Base-by-base conservation (phyloP, 2,329 filamentous ascomycete species). In the Fusarium foetens region DNA sequence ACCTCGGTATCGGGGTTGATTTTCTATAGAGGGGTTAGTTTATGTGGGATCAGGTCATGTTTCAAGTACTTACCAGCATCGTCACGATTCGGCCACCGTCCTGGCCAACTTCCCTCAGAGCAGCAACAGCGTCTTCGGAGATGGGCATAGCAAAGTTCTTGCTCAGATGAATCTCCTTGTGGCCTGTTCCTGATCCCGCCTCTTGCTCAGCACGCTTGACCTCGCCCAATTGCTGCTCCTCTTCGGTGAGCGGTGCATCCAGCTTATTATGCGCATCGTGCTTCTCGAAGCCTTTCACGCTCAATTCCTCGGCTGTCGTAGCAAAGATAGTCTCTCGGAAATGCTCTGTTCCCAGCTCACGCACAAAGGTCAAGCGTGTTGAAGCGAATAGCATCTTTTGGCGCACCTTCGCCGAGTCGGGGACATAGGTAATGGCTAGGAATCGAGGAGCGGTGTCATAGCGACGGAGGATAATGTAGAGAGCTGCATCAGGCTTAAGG, bases 331-430 rank as follows among this genome's bases (percentile, higher is more conserved):
- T 92, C 79, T 95, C 92, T 57, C 91, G 85, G 82, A 96, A 95
- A 76, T 94, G 87, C 80, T 96, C 93, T 59, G 90, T 88, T 49
- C 94, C 93, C 14, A 96, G 86, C 82, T 95, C 93, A 45, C 93
- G 88, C 54, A 92, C 88, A 3, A 96, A 86, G 1, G 93, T 93
- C 75, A 95, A 85, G 14, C 93, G 88, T 33, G 93, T 95, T 29
- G 90, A 89, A 10, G 93, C 93, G 80, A 95, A 95, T 27, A 96
- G 88, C 91, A 94, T 96, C 86, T 96, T 96, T 80, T 94, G 92
- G 42, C 93, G 90, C 63, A 96, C 93, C 33, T 91, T 92, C 42
- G 93, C 93, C 2, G 89, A 79, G 81, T 95, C 92, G 31, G 93
- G 94, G 10, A 96, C 90, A 80, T 94, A 96, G 39, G 93, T 94